Evolutionary conservation across 164 flowering plant genomes (phyloP).

Genomic region (Pachysandra terminalis): DNA sequence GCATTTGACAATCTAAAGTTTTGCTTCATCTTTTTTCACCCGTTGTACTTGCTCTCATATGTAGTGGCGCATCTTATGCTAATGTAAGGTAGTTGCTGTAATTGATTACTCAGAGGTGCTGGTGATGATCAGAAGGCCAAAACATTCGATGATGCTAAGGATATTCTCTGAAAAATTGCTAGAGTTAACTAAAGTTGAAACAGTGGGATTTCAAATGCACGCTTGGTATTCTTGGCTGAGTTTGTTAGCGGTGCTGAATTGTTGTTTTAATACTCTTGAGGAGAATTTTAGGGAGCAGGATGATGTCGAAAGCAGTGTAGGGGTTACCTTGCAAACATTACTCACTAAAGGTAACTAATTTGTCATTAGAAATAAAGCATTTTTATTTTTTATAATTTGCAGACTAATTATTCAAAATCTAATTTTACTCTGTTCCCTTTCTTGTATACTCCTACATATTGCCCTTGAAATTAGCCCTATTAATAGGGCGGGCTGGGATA

Average conservation of each 20-base stretch:
- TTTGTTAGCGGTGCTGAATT: background rate
- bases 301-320: conserved; percentile 16
- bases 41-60: conserved; percentile 3
- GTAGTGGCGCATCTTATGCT: background rate
- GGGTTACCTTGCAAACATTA: conserved; percentile 4
- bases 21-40: background rate
- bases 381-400: background rate
- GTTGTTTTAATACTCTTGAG: background rate
- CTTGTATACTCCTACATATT: background rate
- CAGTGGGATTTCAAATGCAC: background rate
- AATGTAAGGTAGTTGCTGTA: background rate
- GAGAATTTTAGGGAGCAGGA: background rate
- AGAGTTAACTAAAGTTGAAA: background rate
- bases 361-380: background rate
- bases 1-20: background rate
- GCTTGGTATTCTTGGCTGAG: background rate
- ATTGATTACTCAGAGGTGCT: conserved; percentile 14
- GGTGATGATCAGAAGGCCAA: conserved; percentile 12
- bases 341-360: background rate
- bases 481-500: too few relatives aligned
- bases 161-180: background rate
- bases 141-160: background rate
- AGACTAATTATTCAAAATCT: background rate
- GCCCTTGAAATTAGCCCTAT: too few relatives aligned
- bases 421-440: background rate